Conservation (phyloP, 2,329 filamentous ascomycete genomes). For the Botryotinia calthae region DNA sequence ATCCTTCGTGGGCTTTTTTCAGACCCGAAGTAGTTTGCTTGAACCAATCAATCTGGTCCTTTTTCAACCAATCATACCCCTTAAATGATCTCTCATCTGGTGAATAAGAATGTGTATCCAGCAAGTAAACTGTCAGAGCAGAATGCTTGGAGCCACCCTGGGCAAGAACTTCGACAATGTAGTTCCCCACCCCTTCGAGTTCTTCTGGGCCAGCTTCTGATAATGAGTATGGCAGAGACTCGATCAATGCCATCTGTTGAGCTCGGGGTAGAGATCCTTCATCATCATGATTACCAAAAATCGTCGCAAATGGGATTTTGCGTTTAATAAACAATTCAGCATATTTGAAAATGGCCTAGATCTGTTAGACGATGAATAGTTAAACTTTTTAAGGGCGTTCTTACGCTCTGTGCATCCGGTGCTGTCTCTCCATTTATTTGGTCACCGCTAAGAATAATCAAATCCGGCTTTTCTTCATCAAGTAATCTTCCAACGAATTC, state of each 20-base stretch:
- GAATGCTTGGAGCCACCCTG: slow-evolving; percentile 78
- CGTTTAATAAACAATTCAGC: slow-evolving; percentile 79
- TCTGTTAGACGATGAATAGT: background rate
- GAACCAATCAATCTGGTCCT: slow-evolving; percentile 94
- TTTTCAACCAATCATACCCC: slow-evolving; percentile 98
- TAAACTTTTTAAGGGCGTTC: slow-evolving; percentile 31
- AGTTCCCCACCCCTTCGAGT: slow-evolving; percentile 91
- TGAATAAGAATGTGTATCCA: slow-evolving; percentile 90
- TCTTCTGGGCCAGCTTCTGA: slow-evolving; percentile 79
- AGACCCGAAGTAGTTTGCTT: slow-evolving; percentile 70
- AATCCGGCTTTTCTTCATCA: slow-evolving; percentile 89
- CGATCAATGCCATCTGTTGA: slow-evolving; percentile 80
- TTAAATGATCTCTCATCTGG: slow-evolving; percentile 82
- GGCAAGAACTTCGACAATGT: slow-evolving; percentile 85
- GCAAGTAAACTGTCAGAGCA: slow-evolving; percentile 88
- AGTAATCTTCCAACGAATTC: slow-evolving; percentile 83
- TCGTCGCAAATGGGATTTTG: slow-evolving; percentile 87
- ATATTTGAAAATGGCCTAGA: slow-evolving; percentile 88
- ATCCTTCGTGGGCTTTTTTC: slow-evolving; percentile 75
- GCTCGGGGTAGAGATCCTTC: slow-evolving; percentile 72
- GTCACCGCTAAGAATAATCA: slow-evolving; percentile 89
- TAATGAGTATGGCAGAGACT: slow-evolving; percentile 84
- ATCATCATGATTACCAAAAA: slow-evolving; percentile 98
- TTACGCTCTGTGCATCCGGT: slow-evolving; percentile 81
- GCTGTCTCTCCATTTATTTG: slow-evolving; percentile 94